Percentiles rank a stretch among this genome's conserved stretches.
These are phyloP conservation scores for Blastomyces parvus DNA, from an alignment of 2,329 filamentous ascomycete species.

Conservation along the genomic window DNA sequence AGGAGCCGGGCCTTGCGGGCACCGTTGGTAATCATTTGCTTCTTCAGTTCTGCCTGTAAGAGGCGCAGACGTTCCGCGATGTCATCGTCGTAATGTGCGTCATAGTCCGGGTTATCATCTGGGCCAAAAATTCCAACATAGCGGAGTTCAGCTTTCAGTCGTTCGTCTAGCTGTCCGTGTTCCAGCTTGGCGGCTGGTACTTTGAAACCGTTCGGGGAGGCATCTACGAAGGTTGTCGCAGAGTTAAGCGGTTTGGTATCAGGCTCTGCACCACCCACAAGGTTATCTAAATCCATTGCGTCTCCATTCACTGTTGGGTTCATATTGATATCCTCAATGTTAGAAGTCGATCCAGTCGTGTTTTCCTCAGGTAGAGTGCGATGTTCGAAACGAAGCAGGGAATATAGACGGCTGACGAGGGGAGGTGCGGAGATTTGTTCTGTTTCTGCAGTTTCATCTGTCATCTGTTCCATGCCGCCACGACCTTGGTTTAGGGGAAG, in stretches of 20 bases:
- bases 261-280: constrained; percentile 39
- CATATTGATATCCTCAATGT: constrained; percentile 36
- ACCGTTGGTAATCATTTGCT: constrained; percentile 78
- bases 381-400: constrained; percentile 68
- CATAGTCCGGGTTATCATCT: constrained; percentile 66
- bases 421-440: constrained; percentile 85
- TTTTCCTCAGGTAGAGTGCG: constrained; percentile 46
- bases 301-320: constrained; percentile 36
- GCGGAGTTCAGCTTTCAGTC: constrained; percentile 79
- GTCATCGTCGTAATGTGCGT: constrained; percentile 86
- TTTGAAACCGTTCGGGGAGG: constrained; percentile 66
- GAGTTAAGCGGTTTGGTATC: constrained; percentile 46
- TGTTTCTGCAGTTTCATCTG: constrained; percentile 75
- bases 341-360: constrained; percentile 47
- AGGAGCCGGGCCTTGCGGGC: constrained; percentile 79
- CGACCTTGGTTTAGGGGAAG: constrained; percentile 71
- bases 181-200: constrained; percentile 70
- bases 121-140: constrained; percentile 78
- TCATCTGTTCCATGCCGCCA: constrained; percentile 76
- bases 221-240: constrained; percentile 71
- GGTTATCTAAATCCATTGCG: constrained; percentile 39
- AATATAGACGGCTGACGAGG: constrained; percentile 69
- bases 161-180: constrained; percentile 78
- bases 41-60: constrained; percentile 70
- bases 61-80: constrained; percentile 81